Base-by-base conservation (phyloP, 2,329 filamentous ascomycete species). In the Arachnomyces sp. region DNA sequence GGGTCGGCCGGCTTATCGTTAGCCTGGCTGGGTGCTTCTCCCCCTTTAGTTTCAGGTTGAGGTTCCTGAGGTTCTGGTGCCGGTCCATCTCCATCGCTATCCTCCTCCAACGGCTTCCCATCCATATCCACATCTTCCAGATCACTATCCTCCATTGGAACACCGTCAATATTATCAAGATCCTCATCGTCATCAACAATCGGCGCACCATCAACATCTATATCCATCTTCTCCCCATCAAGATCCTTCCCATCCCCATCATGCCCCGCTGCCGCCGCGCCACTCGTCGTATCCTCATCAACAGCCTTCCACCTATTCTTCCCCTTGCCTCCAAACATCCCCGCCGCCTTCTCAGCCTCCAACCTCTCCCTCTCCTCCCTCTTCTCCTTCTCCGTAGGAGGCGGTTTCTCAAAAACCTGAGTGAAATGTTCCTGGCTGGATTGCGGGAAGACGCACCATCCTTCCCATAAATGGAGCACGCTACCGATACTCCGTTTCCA, bases 401-500 rank as follows among this genome's bases (percentile, higher is more conserved):
- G 81, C 18, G 84, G 83, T 40, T 79, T 77, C 47, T 84, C 78
- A 53, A 94, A 94, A 9, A 74, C 74, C 40, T 72, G 67, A 20
- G 76, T 75, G 46, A 94, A 84, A 18, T 76, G 64, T 46, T 84
- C 82, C 49, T 90, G 84, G 35, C 77, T 81, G 40, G 81, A 79
- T 20, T 78, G 76, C 1, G 84, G 80, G 50, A 94, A 94, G 1
- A 77, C 72, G 50, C 68, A 75, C 70, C 73, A 76, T 8, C 68
- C 68, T 58, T 78, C 74, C 76, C 85, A 92, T 28, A 87, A 65
- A 34, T 74, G 72, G 7, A 92, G 65, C 2, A 92, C 71, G 4
- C 79, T 71, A 2, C 74, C 73, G 30, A 92, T 71, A 52, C 82
- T 87, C 36, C 84, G 76, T 60, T 84, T 84, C 83, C 85, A 92